phyloP scores from a whole-genome alignment of 2,329 filamentous ascomycete species.

The Ciborinia camelliae region DNA sequence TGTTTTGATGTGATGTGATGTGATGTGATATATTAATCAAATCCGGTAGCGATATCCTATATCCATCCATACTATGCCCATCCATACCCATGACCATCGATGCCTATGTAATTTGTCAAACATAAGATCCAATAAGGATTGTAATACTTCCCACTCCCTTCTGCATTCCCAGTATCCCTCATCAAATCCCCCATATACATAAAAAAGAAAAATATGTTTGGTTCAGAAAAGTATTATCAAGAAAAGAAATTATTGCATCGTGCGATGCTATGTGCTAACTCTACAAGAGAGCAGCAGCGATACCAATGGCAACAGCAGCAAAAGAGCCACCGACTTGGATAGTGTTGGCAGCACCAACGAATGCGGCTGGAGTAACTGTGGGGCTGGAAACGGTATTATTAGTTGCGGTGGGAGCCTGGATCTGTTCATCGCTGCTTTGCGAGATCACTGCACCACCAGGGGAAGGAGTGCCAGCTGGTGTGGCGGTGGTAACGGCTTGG shows the following conservation, averaged over 20 bases:
- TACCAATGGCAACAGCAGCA: slow-evolving; percentile 6
- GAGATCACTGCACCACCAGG: slow-evolving; percentile 19
- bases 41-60: background rate
- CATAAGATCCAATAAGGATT: background rate
- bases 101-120: background rate
- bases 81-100: background rate
- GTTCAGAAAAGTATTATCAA: background rate
- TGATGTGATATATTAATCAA: background rate
- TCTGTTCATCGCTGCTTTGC: slow-evolving; percentile 38
- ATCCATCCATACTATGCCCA: too few relatives aligned
- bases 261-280: background rate
- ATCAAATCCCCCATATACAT: background rate
- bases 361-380: background rate
- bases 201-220: background rate
- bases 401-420: slow-evolving; percentile 27
- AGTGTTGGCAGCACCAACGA: background rate
- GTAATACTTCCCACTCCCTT: background rate
- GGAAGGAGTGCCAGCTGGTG: background rate
- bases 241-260: background rate
- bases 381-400: background rate
- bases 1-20: background rate
- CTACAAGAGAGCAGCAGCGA: slow-evolving; percentile 23
- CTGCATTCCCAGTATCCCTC: background rate
- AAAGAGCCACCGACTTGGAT: background rate
- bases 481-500: slow-evolving; percentile 23